phyloP scores from a whole-genome alignment of 495 filamentous ascomycete species.

The Pseudoneurospora amorphoporcata region DNA sequence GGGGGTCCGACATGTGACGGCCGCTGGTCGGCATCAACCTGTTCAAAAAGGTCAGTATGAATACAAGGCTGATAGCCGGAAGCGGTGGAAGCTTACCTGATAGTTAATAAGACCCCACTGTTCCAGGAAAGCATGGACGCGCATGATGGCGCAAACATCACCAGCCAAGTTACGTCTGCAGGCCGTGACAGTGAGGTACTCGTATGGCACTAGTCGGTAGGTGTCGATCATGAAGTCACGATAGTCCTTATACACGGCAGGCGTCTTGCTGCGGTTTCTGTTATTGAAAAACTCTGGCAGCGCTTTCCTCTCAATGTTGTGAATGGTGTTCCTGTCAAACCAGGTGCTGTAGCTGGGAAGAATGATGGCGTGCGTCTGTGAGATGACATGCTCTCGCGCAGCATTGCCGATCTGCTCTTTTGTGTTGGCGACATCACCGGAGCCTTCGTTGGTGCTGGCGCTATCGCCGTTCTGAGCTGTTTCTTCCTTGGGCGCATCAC shows the following conservation, averaged over 20 bases:
- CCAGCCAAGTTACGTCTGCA: slow-evolving; percentile 91
- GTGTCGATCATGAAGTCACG: slow-evolving; percentile 99
- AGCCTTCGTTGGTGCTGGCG: slow-evolving; percentile 26
- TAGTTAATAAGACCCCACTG: slow-evolving; percentile 99
- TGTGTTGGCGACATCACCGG: slow-evolving; percentile 37
- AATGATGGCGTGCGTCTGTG: slow-evolving; percentile 88
- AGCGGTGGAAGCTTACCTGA: slow-evolving; percentile 51
- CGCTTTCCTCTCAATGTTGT: slow-evolving; percentile 80
- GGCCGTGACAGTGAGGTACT: slow-evolving; percentile 97
- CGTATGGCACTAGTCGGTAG: slow-evolving; percentile 86
- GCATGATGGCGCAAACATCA: slow-evolving; percentile 98
- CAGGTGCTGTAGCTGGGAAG: slow-evolving; percentile 92
- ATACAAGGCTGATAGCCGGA: neutral
- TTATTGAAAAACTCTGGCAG: slow-evolving; percentile 97
- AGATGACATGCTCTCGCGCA: slow-evolving; percentile 80
- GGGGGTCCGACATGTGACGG: slow-evolving; percentile 94
- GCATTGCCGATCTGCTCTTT: slow-evolving; percentile 77
- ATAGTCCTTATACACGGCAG: slow-evolving; percentile 96
- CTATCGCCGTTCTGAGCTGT: slow-evolving; percentile 39
- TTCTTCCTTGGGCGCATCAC: slow-evolving; percentile 52
- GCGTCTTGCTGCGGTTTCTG: slow-evolving; percentile 94
- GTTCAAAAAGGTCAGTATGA: slow-evolving; percentile 14
- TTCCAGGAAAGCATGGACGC: slow-evolving; percentile 95
- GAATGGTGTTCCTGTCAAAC: slow-evolving; percentile 95
- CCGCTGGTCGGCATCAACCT: slow-evolving; percentile 93